Conservation (phyloP, 192 early-diverging fungal genomes). For the Thoreauomyces humboldtii region DNA sequence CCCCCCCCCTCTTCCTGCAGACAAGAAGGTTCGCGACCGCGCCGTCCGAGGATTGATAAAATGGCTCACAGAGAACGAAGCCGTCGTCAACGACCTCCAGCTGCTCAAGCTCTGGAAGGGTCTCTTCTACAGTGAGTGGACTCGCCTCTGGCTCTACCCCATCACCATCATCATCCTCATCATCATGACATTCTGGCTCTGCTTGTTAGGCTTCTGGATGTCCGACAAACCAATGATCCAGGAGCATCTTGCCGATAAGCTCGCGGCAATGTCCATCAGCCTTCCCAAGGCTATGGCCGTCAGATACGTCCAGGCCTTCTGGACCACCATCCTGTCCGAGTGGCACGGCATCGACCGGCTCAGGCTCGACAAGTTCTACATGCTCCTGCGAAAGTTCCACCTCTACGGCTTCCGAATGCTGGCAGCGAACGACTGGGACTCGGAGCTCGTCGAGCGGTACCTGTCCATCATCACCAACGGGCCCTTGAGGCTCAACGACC, state of each 20-base stretch:
- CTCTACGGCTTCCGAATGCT: slow-evolving; percentile 62
- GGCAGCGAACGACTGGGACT: slow-evolving; percentile 56
- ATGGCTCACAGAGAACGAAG: slow-evolving; percentile 54
- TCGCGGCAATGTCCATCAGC: slow-evolving; percentile 59
- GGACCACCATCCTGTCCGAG: slow-evolving; percentile 63
- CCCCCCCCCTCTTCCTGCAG: slow-evolving; percentile 33
- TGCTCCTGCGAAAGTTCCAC: slow-evolving; percentile 65
- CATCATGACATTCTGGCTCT: background rate
- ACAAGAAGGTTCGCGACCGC: slow-evolving; percentile 71
- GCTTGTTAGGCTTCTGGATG: slow-evolving; percentile 89
- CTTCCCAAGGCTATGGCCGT: slow-evolving; percentile 50
- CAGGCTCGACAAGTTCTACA: slow-evolving; percentile 79
- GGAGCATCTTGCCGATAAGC: slow-evolving; percentile 77
- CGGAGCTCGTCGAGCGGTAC: slow-evolving; percentile 50
- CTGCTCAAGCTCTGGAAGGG: slow-evolving; percentile 89
- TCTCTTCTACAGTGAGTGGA: slow-evolving; percentile 79
- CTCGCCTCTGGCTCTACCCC: too few species aligned
- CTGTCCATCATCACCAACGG: slow-evolving; percentile 51
- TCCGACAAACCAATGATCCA: slow-evolving; percentile 92
- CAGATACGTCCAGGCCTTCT: slow-evolving; percentile 61
- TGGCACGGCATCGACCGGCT: slow-evolving; percentile 76
- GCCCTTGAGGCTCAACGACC: slow-evolving; percentile 62
- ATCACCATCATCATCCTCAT: too few species aligned
- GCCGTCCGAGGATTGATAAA: slow-evolving; percentile 60
- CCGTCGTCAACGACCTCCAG: slow-evolving; percentile 55